These are phyloP conservation scores for Saposhnikovia divaricata DNA, from an alignment of 129 eudicot species.

Conservation along the genomic window DNA sequence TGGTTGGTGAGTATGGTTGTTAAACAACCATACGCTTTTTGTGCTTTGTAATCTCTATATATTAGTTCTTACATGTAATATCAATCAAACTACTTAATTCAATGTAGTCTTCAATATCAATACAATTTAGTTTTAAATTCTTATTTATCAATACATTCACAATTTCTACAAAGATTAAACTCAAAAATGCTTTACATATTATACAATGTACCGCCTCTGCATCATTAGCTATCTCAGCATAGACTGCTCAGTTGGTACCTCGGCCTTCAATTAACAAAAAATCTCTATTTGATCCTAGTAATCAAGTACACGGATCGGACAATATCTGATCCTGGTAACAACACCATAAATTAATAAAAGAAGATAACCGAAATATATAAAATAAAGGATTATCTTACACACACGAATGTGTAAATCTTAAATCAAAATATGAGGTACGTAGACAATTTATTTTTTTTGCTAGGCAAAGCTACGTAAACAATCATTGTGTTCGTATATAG, in stretches of 20 bases:
- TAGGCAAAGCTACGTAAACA: background rate
- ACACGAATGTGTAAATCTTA: background rate
- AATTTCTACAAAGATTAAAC: no score
- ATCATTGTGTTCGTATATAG: background rate
- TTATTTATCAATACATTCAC: no score
- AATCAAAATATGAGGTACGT: background rate
- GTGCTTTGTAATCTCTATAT: no score
- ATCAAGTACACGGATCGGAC: background rate
- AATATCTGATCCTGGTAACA: background rate
- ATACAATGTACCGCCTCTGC: no score
- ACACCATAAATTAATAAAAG: background rate
- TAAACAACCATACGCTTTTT: no score
- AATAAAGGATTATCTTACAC: background rate
- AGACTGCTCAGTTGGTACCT: background rate
- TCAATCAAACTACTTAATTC: no score
- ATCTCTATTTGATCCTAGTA: background rate
- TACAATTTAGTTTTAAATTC: no score
- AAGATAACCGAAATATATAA: background rate
- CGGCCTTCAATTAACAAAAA: background rate
- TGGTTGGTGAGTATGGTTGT: no score
- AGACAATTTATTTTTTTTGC: background rate
- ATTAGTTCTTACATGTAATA: no score
- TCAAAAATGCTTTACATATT: no score
- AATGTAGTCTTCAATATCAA: no score
- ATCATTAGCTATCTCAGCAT: background rate